These are phyloP conservation scores for Escallonia herrerae DNA, from an alignment of 129 eudicot genomes.

Conservation along the genomic window DNA sequence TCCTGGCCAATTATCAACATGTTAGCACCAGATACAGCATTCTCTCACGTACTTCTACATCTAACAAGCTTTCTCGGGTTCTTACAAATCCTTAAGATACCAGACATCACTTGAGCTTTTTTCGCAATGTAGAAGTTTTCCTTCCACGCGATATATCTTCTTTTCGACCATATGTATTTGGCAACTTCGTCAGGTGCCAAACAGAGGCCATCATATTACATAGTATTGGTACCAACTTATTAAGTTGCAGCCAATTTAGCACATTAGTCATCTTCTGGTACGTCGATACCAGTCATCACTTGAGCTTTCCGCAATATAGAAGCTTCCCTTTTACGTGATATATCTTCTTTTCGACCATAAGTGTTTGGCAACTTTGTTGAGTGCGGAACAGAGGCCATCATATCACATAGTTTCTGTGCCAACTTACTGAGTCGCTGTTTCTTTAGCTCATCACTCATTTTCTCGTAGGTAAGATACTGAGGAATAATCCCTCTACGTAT, in stretches of 20 bases:
- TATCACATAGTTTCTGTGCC: conserved; percentile 16
- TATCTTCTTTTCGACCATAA: not conserved
- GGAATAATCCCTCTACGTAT: conserved; percentile 44
- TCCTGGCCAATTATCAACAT: conserved; percentile 10
- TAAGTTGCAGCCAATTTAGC: conserved; percentile 30
- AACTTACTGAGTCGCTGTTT: conserved; percentile 26
- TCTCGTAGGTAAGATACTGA: conserved; percentile 36
- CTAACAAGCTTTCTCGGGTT: conserved; percentile 24
- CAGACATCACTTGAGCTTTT: conserved; percentile 31
- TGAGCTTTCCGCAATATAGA: conserved; percentile 32
- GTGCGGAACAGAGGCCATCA: conserved; percentile 37
- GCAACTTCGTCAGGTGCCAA: conserved; percentile 32
- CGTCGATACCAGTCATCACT: conserved; percentile 30
- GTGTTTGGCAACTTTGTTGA: conserved; percentile 35
- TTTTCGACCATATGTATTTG: conserved; percentile 14
- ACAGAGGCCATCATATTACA: conserved; percentile 28
- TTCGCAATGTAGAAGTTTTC: conserved; percentile 20
- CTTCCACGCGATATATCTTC: conserved; percentile 19
- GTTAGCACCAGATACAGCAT: conserved; percentile 18
- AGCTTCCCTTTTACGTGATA: conserved; percentile 21
- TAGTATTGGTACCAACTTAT: conserved; percentile 17
- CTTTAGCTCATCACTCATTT: conserved; percentile 25
- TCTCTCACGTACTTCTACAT: conserved; percentile 14
- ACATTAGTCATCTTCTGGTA: conserved; percentile 28
- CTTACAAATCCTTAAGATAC: conserved; percentile 25